Base-by-base conservation (phyloP, 31 red algal genomes). In the Odonthalia washingtoniensis region DNA sequence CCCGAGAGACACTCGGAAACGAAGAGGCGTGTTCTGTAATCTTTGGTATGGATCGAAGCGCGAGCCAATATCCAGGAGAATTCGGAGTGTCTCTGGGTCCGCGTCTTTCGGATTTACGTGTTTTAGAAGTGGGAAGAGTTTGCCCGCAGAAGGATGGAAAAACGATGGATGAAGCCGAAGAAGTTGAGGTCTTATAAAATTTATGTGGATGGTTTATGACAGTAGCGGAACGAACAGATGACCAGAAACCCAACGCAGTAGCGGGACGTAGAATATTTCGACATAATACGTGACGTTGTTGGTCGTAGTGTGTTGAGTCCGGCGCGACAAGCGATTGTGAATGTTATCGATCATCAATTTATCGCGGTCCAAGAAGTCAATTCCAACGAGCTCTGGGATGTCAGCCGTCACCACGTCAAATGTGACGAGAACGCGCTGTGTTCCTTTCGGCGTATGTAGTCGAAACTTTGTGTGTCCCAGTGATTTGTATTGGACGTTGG, bases 41-140 rank as follows among this genome's bases (percentile, higher is more conserved):
- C 82, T 0, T 85, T 74, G 82, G 41, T 37, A 85, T 44, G 82
- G 65, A 75, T 73, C 82, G 69, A 65, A 73, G 6, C 82, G 35
- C 9, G 0, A 40, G 3, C 4, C 41, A 4, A 83, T 69, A 26
- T 83, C 61, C 18, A 69, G 21, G 12, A 70, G 41, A 0, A 0
- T 42, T 5, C 12, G 17, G 61, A 28, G 41, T 33, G 80, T 83
- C 1, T 83, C 80, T 33, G 80, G 62, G 21, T 53, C 14, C 21
- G 57, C 41, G 0, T 83, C n/a, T 69, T 65, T 44, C 18, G 84
- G 84, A 31, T 45, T 12, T 17, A 42, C 40, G 0, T 46, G 41
- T 17, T 65, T 75, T 0, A 87, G 5, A 27, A 87, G 62, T n/a
- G 76, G 26, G 70, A 64, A 87, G 27, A 77, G 70, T 87, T 87